Conservation (phyloP, 441 rosid genomes). For the Corymbia calophylla region DNA sequence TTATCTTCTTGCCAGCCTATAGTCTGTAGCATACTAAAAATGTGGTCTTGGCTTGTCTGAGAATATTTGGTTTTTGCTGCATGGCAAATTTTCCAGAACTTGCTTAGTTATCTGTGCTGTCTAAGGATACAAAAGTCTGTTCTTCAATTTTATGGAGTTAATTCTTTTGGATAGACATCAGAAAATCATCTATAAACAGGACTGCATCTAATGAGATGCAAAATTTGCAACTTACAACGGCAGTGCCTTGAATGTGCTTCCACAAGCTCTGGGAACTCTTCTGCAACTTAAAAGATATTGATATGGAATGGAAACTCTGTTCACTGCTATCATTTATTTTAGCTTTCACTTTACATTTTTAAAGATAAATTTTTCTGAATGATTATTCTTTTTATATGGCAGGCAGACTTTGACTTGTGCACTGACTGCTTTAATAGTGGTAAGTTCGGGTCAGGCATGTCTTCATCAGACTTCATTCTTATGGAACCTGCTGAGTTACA, state of each 20-base stretch:
- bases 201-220: not conserved
- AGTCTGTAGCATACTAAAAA: not conserved
- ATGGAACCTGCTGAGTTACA: constrained; percentile 89
- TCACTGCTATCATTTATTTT: not conserved
- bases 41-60: not conserved
- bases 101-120: not conserved
- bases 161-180: not conserved
- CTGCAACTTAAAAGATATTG: not conserved
- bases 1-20: not conserved
- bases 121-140: not conserved
- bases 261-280: not conserved
- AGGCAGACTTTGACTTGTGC: constrained; percentile 99
- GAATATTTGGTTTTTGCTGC: not conserved
- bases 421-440: constrained; percentile 82
- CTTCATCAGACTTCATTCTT: constrained; percentile 87
- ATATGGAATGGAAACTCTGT: not conserved
- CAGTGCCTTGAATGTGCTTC: not conserved
- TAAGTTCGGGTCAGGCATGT: constrained; percentile 85
- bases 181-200: not conserved
- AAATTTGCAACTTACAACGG: not conserved
- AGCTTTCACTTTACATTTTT: not conserved
- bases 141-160: not conserved
- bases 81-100: not conserved
- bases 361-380: not conserved
- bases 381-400: constrained; percentile 35